Evolutionary conservation across 2,329 filamentous ascomycete species (phyloP), one percentile per base, ranked within the genome.

Genomic region (Cryphonectria nitschkei): DNA sequence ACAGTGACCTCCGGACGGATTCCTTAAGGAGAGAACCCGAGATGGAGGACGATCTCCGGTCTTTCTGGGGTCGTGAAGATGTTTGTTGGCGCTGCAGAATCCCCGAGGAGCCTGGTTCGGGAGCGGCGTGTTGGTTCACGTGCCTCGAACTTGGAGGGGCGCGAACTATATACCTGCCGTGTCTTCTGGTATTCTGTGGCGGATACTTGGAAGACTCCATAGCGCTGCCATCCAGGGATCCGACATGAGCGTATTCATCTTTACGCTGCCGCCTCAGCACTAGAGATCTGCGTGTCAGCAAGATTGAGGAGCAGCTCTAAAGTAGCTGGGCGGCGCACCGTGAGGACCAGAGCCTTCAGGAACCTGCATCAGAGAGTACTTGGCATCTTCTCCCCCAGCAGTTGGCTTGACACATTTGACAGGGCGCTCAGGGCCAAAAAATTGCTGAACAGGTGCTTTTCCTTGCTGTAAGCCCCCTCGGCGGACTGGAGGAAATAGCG

Each of bases 1-100:
- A 80, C 43, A 86, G 77, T 58, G 80, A 83, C 67, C 83, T 81
- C 29, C 82, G 81, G 58, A 86, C 82, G 5, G 84, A 81, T 70
- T 84, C 81, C 72, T 84, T 81, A 19, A 83, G 79, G 13, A 79
- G 77, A 22, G 81, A 78, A 68, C 85, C 83, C 66, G 72, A 79
- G 74, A 75, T 74, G 41, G 76, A 77, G 65, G 76, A 76, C 32
- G 78, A 77, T 56, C 79, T 39, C 14, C 34, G 81, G 22, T 79
- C 75, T 9, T 73, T 75, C 22, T 71, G 72, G 13, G 70, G 61
- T 39, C 68, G 73, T 68, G 68, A 65, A 37, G 67, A 60, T 58
- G 41, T 52, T 52, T 39, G 32, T 68, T 29, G 67, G n/a, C 11
- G 41, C n/a, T 67, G 69, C 39, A 22, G 29, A 16, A 32, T 58